These are phyloP conservation scores for Papiliotrema flavescens DNA, from an alignment of 1,284 basidiomycete genomes.

Conservation along the genomic window DNA sequence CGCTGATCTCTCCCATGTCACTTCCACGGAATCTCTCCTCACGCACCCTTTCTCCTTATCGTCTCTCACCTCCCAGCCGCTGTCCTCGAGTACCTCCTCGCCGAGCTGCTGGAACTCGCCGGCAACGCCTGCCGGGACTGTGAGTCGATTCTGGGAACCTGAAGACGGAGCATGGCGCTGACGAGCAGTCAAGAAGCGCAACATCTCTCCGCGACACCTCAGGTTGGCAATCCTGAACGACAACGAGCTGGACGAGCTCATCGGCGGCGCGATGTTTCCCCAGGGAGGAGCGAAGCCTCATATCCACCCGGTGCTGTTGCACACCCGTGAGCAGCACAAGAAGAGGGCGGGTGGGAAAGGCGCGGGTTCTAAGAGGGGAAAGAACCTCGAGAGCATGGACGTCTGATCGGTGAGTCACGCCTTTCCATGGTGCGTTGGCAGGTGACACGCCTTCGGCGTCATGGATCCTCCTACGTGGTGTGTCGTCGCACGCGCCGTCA, in stretches of 20 bases:
- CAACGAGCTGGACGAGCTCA: slow-evolving; percentile 59
- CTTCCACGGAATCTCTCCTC: background rate
- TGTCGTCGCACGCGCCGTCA: too few relatives aligned
- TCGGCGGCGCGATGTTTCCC: slow-evolving; percentile 72
- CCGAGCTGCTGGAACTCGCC: slow-evolving; percentile 78
- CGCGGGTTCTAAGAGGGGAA: too few relatives aligned
- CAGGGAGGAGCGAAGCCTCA: slow-evolving; percentile 76
- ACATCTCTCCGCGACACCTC: slow-evolving; percentile 77
- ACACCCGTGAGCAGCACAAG: background rate
- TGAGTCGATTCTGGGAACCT: too few relatives aligned
- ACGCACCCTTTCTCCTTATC: background rate
- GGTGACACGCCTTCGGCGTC: too few relatives aligned
- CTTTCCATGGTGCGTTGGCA: too few relatives aligned
- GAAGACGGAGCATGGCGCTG: background rate
- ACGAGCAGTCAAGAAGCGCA: slow-evolving; percentile 53
- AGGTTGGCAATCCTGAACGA: slow-evolving; percentile 78
- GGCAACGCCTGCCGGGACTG: slow-evolving; percentile 62
- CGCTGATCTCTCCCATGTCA: background rate
- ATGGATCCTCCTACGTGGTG: too few relatives aligned
- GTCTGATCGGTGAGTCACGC: too few relatives aligned
- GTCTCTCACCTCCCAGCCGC: slow-evolving; percentile 8
- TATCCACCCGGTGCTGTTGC: slow-evolving; percentile 58
- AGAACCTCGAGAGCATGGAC: too few relatives aligned
- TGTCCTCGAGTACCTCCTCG: slow-evolving; percentile 57
- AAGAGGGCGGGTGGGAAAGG: background rate